Conservation (phyloP, 345 rosid species). For the Streptanthus diversifolius region DNA sequence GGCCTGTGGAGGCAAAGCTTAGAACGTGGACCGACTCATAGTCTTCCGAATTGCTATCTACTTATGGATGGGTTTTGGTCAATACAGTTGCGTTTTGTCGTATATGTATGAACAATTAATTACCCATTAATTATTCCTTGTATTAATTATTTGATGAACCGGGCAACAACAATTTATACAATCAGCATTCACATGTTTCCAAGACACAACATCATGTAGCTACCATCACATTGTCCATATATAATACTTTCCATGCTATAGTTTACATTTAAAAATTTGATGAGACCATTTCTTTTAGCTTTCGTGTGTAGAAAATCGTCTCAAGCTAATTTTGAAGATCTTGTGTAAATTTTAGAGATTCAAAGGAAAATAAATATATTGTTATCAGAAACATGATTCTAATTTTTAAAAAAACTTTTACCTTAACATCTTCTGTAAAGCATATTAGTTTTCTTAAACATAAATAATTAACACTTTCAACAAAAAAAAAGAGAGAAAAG, state of each 20-base stretch:
- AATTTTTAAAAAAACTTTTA: not conserved
- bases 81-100: slow-evolving; percentile 32
- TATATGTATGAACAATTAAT: slow-evolving; percentile 30
- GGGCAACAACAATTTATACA: slow-evolving; percentile 17
- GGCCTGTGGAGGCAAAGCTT: slow-evolving; percentile 36
- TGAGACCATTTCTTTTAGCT: not conserved
- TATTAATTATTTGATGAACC: slow-evolving; percentile 33
- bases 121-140: slow-evolving; percentile 21
- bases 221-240: slow-evolving; percentile 12
- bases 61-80: slow-evolving; percentile 31
- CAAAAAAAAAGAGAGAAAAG: not conserved
- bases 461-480: not conserved
- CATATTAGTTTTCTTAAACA: not conserved
- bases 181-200: slow-evolving; percentile 27
- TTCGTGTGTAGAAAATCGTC: not conserved
- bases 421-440: not conserved
- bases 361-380: not conserved
- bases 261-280: not conserved
- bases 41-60: slow-evolving; percentile 29
- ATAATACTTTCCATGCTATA: not conserved
- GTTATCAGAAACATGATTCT: not conserved
- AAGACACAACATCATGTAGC: slow-evolving; percentile 33
- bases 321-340: not conserved
- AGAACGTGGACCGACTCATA: slow-evolving; percentile 28
- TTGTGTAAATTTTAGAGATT: not conserved